Conservation (phyloP, 1,139 yeast species). For the Scheffersomyces insectosa region DNA sequence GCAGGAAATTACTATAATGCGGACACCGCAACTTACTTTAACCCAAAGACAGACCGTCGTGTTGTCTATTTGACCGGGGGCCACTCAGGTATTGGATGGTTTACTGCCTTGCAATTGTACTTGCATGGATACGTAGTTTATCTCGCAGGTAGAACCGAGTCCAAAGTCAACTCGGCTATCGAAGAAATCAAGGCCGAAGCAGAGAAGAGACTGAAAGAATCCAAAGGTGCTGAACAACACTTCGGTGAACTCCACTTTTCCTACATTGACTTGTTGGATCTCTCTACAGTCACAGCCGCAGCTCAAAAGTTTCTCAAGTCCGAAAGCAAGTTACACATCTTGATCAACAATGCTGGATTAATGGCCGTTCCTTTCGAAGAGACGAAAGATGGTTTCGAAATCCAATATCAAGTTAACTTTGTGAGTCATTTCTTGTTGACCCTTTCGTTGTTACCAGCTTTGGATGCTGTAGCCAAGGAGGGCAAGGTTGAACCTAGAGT, state of each 20-base stretch:
- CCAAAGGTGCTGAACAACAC: constrained; percentile 19
- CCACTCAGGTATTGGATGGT: constrained; percentile 79
- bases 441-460: constrained; percentile 27
- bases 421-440: constrained; percentile 38
- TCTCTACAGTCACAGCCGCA: constrained; percentile 31
- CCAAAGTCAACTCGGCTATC: constrained; percentile 58
- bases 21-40: constrained; percentile 33
- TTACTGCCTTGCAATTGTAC: constrained; percentile 70
- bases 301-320: constrained; percentile 23
- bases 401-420: constrained; percentile 45
- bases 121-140: constrained; percentile 78
- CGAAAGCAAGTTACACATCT: constrained; percentile 33
- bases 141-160: constrained; percentile 65
- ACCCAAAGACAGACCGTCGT: constrained; percentile 45
- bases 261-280: constrained; percentile 35
- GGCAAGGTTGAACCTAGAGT: constrained; percentile 29
- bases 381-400: constrained; percentile 40
- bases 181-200: constrained; percentile 59
- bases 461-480: constrained; percentile 21
- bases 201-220: constrained; percentile 17
- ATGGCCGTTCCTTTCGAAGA: constrained; percentile 39
- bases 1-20: constrained; percentile 20
- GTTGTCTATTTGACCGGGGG: constrained; percentile 81
- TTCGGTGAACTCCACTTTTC: constrained; percentile 31
- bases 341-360: constrained; percentile 45